Conservation (phyloP, 257 asterid genomes). For the Handroanthus guayacan region DNA sequence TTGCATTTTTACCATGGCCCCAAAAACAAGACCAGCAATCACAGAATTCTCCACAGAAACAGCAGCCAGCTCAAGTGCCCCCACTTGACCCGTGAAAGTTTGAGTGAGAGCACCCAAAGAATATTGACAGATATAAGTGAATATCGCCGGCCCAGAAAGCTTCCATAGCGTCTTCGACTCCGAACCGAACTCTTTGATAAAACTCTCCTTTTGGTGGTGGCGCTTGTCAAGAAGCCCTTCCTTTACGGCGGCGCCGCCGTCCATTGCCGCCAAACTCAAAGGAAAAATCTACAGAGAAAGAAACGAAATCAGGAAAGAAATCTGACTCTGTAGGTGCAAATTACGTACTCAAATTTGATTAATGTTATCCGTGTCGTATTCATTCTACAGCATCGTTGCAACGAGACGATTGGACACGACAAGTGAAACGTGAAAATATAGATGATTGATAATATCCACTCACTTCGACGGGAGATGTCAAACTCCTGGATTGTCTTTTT, state of each 20-base stretch:
- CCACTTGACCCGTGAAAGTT: constrained; percentile 66
- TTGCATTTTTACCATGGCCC: constrained; percentile 33
- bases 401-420: too few relatives aligned
- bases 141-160: constrained; percentile 76
- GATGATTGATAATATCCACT: too few relatives aligned
- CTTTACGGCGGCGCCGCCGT: constrained; percentile 39
- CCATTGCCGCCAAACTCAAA: constrained; percentile 28
- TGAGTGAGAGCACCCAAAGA: constrained; percentile 79
- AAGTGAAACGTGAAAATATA: too few relatives aligned
- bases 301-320: not conserved
- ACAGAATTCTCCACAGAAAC: constrained; percentile 87
- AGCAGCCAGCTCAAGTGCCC: constrained; percentile 82
- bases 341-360: too few relatives aligned
- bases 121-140: constrained; percentile 72
- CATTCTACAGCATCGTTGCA: too few relatives aligned
- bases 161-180: constrained; percentile 77
- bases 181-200: constrained; percentile 38
- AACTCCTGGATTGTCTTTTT: too few relatives aligned
- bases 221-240: constrained; percentile 46
- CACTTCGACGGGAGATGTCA: too few relatives aligned
- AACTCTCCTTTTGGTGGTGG: constrained; percentile 22
- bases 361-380: too few relatives aligned
- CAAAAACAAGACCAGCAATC: constrained; percentile 76
- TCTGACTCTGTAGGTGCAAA: too few relatives aligned
- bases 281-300: not conserved